These are phyloP conservation scores for Thermothielavioides terrestris DNA, from an alignment of 495 filamentous ascomycete species.

Conservation along the genomic window DNA sequence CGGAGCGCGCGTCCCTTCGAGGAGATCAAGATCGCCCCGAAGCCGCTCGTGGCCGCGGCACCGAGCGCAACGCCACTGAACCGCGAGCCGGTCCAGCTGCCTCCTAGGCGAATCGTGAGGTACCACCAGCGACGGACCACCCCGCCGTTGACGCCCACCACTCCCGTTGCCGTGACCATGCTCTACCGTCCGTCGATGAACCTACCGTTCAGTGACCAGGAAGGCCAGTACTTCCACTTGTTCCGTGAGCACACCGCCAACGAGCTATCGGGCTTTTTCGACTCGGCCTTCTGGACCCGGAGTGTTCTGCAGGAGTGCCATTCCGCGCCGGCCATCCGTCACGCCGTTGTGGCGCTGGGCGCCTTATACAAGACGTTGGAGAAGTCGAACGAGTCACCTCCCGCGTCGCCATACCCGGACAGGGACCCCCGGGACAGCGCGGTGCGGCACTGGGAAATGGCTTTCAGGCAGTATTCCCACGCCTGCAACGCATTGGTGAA, in stretches of 20 bases:
- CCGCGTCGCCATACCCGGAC: constrained; percentile 29
- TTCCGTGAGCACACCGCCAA: constrained; percentile 49
- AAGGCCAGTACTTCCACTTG: constrained; percentile 51
- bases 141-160: constrained; percentile 29
- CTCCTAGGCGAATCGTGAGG: constrained; percentile 19
- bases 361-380: constrained; percentile 54
- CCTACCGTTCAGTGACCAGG: constrained; percentile 33
- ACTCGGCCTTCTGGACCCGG: constrained; percentile 53
- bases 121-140: constrained; percentile 24
- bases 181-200: constrained; percentile 29
- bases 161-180: constrained; percentile 6
- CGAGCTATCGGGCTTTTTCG: constrained; percentile 55
- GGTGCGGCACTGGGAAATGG: constrained; percentile 35
- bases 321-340: constrained; percentile 52
- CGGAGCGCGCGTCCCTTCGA: constrained; percentile 34
- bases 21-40: constrained; percentile 38
- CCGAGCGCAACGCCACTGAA: constrained; percentile 16
- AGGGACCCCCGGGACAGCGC: constrained; percentile 26
- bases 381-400: constrained; percentile 43
- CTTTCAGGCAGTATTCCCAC: constrained; percentile 38
- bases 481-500: constrained; percentile 31
- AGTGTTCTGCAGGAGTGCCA: constrained; percentile 52
- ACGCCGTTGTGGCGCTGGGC: constrained; percentile 57
- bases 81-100: constrained; percentile 18
- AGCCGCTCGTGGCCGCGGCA: constrained; percentile 18